These are phyloP conservation scores for Alternaria ethzedia DNA, from an alignment of 2,329 filamentous ascomycete species.

Conservation along the genomic window DNA sequence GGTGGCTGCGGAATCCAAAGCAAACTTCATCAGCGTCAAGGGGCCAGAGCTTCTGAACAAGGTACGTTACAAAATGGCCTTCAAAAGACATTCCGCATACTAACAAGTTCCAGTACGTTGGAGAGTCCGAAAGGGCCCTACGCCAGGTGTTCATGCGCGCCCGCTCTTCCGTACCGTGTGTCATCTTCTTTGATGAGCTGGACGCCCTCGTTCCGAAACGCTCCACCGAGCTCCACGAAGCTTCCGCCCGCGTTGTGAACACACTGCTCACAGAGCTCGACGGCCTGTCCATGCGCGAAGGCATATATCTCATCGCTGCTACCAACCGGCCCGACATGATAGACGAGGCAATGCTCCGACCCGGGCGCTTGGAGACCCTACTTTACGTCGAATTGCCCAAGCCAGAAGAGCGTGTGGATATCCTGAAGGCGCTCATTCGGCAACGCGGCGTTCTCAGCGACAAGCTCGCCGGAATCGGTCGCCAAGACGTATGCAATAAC, in stretches of 20 bases:
- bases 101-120: conserved; percentile 69
- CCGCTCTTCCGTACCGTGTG: conserved; percentile 83
- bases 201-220: conserved; percentile 89
- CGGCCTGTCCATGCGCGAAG: conserved; percentile 77
- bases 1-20: conserved; percentile 91
- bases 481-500: conserved; percentile 68
- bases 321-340: conserved; percentile 98
- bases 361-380: conserved; percentile 85
- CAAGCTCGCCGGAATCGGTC: conserved; percentile 68
- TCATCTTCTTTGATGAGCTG: conserved; percentile 97
- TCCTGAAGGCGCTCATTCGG: conserved; percentile 71
- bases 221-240: conserved; percentile 77
- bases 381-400: conserved; percentile 88
- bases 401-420: conserved; percentile 80
- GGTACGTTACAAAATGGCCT: conserved; percentile 26
- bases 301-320: conserved; percentile 92
- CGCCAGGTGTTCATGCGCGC: conserved; percentile 91
- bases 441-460: conserved; percentile 59
- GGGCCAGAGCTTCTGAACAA: conserved; percentile 97
- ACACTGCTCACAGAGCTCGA: conserved; percentile 94
- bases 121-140: conserved; percentile 91
- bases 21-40: conserved; percentile 98
- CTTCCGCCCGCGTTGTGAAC: conserved; percentile 89
- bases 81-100: background rate
- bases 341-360: conserved; percentile 91